Evolutionary conservation across 768 basidiomycete genomes (phyloP), one percentile per base, ranked within the genome.

Genomic region (Hebeloma cylindrosporum): DNA sequence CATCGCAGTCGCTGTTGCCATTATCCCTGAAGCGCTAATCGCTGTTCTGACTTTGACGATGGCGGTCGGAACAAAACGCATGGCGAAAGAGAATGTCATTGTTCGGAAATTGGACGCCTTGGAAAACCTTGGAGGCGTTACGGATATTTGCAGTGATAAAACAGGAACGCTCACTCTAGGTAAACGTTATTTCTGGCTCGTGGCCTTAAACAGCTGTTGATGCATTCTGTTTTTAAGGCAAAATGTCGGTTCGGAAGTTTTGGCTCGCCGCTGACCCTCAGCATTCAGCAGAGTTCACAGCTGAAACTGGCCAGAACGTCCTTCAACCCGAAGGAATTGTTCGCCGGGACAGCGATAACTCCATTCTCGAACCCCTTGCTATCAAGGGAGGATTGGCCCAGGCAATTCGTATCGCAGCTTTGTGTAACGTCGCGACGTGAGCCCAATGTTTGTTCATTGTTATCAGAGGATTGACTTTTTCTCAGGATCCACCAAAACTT

Each of bases 91-190:
- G 55, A 73, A 82, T 49, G 82, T 82, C 25, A 74, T 85, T 44
- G 79, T 83, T 11, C 71, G 80, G 25, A 73, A 78, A 41, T 72
- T 85, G 49, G 80, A 83, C 51, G 80, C 82, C 10, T 68, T 84
- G 49, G 81, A 84, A 56, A 79, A 75, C 38, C 58, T 85, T 29
- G 78, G 80, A 8, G 78, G 73, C 7, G 79, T 84, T 6, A 68
- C 66, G 3, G 66, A 71, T 53, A 66, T 73, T 28, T 83, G 82
- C 58, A 80, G 78, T 17, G 82, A 85, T 60, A 83, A 83, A 60
- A 85, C 82, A 1, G 82, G 82, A 18, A 85, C 82, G 11, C 58
- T 79, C 22, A 79, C 78, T 2, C 60, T 70, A 1, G 65, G 65
- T 62, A n/a, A n/a, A 20, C 36, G 53, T 49, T 32, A 3, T 35